Percentiles rank a stretch among this genome's conserved stretches.
Conservation (phyloP, 441 rosid species). For the Metrosideros polymorpha region DNA sequence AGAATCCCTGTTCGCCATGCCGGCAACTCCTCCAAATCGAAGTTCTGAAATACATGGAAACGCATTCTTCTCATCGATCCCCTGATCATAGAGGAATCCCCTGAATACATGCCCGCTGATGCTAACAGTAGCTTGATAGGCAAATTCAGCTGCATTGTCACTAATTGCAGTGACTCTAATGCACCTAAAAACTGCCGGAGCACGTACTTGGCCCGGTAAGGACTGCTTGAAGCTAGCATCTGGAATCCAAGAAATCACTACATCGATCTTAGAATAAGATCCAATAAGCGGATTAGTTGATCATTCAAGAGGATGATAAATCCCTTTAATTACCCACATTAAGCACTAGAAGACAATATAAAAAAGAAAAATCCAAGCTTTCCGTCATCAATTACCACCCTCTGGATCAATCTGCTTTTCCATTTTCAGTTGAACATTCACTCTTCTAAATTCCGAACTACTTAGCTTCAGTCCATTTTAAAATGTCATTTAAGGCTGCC, state of each 20-base stretch:
- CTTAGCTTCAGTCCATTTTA: neutral
- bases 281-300: neutral
- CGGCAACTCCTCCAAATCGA: slow-evolving; percentile 6
- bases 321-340: neutral
- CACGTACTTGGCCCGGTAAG: slow-evolving; percentile 41
- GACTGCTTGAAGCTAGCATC: slow-evolving; percentile 38
- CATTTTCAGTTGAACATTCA: neutral
- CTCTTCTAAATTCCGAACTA: neutral
- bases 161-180: slow-evolving; percentile 39
- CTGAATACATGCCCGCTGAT: slow-evolving; percentile 54
- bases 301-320: neutral
- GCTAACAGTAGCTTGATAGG: slow-evolving; percentile 47
- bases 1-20: slow-evolving; percentile 15
- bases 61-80: slow-evolving; percentile 32
- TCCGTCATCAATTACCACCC: neutral
- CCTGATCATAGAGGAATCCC: slow-evolving; percentile 51
- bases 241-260: slow-evolving; percentile 1
- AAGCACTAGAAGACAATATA: neutral
- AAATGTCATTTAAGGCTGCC: neutral
- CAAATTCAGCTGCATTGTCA: slow-evolving; percentile 36
- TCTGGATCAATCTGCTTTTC: neutral
- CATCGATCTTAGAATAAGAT: neutral
- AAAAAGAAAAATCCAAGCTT: neutral
- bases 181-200: slow-evolving; percentile 40
- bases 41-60: slow-evolving; percentile 23